Evolutionary conservation across 2,329 filamentous ascomycete genomes (phyloP), one percentile per base, ranked within the genome.

Genomic region (Phaeosphaeria sp.): DNA sequence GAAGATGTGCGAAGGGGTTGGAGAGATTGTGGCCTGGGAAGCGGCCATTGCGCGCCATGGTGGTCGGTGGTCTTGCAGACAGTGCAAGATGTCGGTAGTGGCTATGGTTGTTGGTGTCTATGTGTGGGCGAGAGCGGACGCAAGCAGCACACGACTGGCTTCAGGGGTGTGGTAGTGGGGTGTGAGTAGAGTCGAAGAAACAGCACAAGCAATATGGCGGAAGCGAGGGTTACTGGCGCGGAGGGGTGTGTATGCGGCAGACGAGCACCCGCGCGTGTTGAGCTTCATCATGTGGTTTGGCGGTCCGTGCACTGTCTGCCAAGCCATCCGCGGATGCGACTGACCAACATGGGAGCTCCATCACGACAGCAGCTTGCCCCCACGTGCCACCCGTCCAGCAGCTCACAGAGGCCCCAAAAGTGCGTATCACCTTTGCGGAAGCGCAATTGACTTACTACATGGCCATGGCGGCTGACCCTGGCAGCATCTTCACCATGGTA

Each of bases 41-140:
- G 71, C 86, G 81, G 73, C 81, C 82, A 62, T 84, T 82, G 72
- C 85, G 85, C 73, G 85, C 83, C 86, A 88, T 89, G 69, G 65
- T 59, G 54, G 55, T 62, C 57, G 54, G 46, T 71, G 62, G 58
- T 49, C 61, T 25, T 17, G 21, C 22, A 20, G 22, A 6, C 21
- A 46, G 15, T 25, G 44, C 21, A 25, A 25, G 13, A 17, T 20
- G 44, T n/a, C 44, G 15, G 44, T 25, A n/a, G 21, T 25, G 21
- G 4, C 1, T 13, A 18, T 46, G 44, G 44, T 46, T 21, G 4
- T 25, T 22, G n/a, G 7, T 20, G 18, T 20, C 6, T 44, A 6
- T 44, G 5, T 44, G 10, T 4, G n/a, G n/a, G 18, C 18, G 42
- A 9, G 42, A 44, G 18, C 42, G 13, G 42, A 21, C 18, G 2